Base-by-base conservation (phyloP, 495 filamentous ascomycete species). In the Aspergillus ellipticus region DNA sequence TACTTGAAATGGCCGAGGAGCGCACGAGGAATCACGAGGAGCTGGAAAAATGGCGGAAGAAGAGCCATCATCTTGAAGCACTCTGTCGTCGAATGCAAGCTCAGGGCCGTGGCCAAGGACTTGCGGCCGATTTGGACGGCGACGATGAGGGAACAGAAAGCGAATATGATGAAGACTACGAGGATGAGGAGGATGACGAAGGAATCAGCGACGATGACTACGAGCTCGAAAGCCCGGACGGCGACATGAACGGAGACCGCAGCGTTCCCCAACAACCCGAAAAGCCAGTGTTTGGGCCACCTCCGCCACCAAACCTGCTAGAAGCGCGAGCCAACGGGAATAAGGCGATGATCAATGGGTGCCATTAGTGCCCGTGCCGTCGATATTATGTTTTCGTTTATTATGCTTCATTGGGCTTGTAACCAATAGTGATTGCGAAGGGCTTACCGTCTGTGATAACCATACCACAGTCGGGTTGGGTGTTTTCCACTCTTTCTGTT, bases 1-100 rank as follows among this genome's bases (percentile, higher is more conserved):
- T 98, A 66, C 79, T 97, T 29, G 89, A 96, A 72, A 97, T 98
- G 95, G 94, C 94, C 7, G 94, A 97, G 70, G 95, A 97, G 65
- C 85, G 94, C 10, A 92, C 88, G 21, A 82, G 87, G 56, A 83
- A 87, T 60, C 82, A 93, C 54, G 84, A 86, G 57, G 92, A 96
- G 57, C 74, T 94, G 24, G 88, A 94, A 53, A 82, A 84, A 26
- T 81, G 89, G 58, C 87, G 86, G 60, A 92, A 92, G 73, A 95
- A 96, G 77, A 90, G 92, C 63, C 87, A 89, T 51, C 94, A 96
- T 64, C 84, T 98, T 35, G 92, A 94, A 70, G 89, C 88, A 66
- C 87, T 97, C 55, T 95, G 94, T 67, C 85, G 91, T 55, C 89
- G 89, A 58, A 96, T 96, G 91, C 92, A 96, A 72, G 89, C 88